Evolutionary conservation across 495 filamentous ascomycete genomes (phyloP), one percentile per base, ranked within the genome.

Genomic region (Lophiotrema nucula): DNA sequence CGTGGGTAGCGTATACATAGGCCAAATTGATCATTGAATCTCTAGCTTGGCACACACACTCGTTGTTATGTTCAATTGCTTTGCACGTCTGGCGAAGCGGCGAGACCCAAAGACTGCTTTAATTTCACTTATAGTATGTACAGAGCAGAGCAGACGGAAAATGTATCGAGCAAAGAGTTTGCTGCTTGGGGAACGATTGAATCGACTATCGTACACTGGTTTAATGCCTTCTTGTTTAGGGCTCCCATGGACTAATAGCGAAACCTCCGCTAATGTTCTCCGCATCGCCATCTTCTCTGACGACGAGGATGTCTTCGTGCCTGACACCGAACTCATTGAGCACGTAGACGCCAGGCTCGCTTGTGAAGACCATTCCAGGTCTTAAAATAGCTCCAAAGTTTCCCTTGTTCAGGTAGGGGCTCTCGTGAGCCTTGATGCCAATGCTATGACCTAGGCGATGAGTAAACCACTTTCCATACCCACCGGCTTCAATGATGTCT

Each of bases 371-470:
- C 80, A 83, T 83, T 0, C 80, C 79, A 1, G 72, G 68, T 38
- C 70, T 72, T 18, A 82, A 67, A 13, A 58, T 51, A 1, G 65
- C 67, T 19, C 58, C 53, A n/a, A 56, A 39, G 55, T 82, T 82
- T 43, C 79, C 78, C 50, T 82, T 74, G 57, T 82, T 79, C 41
- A 83, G 65, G 59, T 82, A 82, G 0, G 80, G 79, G 35, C 74
- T 77, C 63, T 81, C 80, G 59, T 81, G 78, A 3, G 77, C 78
- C 69, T 82, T 83, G 26, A 83, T 81, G 4, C 80, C 81, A 26
- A 82, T 79, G 4, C 80, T 76, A 47, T 83, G 81, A 6, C 80
- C 79, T 2, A 82, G 69, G 1, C 81, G 75, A 62, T 83, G 81
- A n/a, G 79, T 80, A 52, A 82, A 82, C 0, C 67, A 70, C 22